These are phyloP conservation scores for Exophiala aquamarina DNA, from an alignment of 2,329 filamentous ascomycete genomes.

Conservation along the genomic window DNA sequence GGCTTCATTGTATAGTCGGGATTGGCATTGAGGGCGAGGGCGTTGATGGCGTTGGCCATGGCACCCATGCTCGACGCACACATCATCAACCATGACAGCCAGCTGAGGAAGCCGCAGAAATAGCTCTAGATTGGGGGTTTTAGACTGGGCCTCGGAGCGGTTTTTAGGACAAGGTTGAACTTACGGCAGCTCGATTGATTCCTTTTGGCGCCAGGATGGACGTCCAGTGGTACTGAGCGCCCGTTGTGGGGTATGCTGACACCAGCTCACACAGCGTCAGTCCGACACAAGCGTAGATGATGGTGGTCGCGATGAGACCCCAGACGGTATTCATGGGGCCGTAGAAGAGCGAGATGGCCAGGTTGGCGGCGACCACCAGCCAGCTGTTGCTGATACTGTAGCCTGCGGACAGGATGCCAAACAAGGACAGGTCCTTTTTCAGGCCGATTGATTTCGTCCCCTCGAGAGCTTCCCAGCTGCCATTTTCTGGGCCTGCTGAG, in stretches of 20 bases:
- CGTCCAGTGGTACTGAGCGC: conserved; percentile 43
- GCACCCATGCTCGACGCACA: conserved; percentile 4
- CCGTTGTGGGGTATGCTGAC: conserved; percentile 32
- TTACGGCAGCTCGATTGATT: too few species aligned
- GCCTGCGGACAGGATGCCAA: conserved; percentile 3
- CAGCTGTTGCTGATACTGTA: conserved; percentile 6
- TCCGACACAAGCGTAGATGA: background rate
- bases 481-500: background rate
- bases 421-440: conserved; percentile 1
- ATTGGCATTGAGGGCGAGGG: conserved; percentile 1
- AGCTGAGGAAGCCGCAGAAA: conserved; percentile 2
- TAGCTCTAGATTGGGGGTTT: conserved; percentile 6
- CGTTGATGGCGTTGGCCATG: background rate
- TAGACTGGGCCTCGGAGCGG: too few species aligned
- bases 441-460: too few species aligned
- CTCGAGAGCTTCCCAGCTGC: too few species aligned
- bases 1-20: conserved; percentile 13
- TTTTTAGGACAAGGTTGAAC: too few species aligned
- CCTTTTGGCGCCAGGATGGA: conserved; percentile 35
- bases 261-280: background rate
- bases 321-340: background rate
- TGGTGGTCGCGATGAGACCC: background rate
- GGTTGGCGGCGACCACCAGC: conserved; percentile 1
- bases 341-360: conserved; percentile 3
- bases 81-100: conserved; percentile 4